phyloP scores from a whole-genome alignment of 371 early-diverging fungal species.

The Lichtheimia corymbifera region DNA sequence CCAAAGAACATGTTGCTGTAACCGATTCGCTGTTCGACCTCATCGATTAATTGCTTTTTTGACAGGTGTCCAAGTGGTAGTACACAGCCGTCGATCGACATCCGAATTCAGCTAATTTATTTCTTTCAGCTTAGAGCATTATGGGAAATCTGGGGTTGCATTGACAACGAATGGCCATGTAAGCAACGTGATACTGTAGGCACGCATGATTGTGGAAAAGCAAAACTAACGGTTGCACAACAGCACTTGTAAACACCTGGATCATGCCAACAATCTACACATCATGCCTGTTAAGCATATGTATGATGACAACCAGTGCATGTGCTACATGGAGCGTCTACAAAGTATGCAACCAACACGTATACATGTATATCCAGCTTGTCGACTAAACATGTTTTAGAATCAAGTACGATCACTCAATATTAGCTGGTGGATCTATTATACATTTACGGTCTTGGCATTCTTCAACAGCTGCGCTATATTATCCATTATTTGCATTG shows the following conservation, averaged over 20 bases:
- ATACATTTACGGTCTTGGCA: constrained; percentile 20
- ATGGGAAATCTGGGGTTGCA: constrained; percentile 27
- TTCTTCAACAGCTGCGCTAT: constrained; percentile 25
- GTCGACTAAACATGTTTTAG: constrained; percentile 4
- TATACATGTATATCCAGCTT: background rate
- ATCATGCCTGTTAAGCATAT: constrained; percentile 20
- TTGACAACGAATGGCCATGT: constrained; percentile 26
- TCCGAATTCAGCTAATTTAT: background rate
- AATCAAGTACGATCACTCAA: constrained; percentile 16
- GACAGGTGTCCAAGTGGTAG: constrained; percentile 23
- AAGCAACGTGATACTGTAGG: background rate
- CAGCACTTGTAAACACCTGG: constrained; percentile 17
- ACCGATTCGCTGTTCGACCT: constrained; percentile 7
- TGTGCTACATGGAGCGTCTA: constrained; percentile 26
- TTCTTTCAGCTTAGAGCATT: constrained; percentile 21
- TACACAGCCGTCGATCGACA: background rate
- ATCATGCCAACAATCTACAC: constrained; percentile 26
- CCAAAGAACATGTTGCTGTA: constrained; percentile 1
- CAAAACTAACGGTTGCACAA: background rate
- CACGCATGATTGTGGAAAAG: too few relatives aligned
- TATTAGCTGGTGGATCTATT: constrained; percentile 35
- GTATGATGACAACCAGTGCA: constrained; percentile 17
- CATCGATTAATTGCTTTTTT: constrained; percentile 14
- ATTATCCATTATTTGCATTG: constrained; percentile 19
- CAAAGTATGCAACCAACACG: constrained; percentile 11